These are phyloP conservation scores for Urochloa ruziziensis DNA, from an alignment of 176 grass and related monocot species.

Conservation along the genomic window DNA sequence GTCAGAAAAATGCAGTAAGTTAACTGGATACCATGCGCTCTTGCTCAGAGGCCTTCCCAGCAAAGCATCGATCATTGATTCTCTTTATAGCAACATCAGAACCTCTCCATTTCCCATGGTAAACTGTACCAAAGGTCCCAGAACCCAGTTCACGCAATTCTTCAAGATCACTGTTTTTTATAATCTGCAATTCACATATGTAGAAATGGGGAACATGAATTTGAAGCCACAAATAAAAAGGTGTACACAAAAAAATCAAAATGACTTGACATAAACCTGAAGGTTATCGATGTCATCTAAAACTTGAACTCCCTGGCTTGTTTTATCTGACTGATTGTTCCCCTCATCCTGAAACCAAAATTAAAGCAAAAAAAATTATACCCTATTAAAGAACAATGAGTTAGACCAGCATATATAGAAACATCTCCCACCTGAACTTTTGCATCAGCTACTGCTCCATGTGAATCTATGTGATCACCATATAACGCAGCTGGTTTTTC, in stretches of 20 bases:
- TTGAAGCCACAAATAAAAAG: not conserved
- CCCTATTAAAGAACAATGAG: not conserved
- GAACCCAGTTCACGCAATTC: conserved; percentile 90
- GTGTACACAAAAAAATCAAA: not conserved
- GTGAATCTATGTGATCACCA: conserved; percentile 33
- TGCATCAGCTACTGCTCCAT: conserved; percentile 43
- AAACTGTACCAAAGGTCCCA: conserved; percentile 95
- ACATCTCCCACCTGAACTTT: conserved; percentile 61
- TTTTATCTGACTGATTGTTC: conserved; percentile 56
- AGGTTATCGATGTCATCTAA: conserved; percentile 62
- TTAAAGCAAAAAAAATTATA: conserved; percentile 4
- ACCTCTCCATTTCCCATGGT: conserved; percentile 99
- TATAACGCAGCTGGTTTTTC: conserved; percentile 37
- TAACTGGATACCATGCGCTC: conserved; percentile 67
- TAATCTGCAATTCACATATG: conserved; percentile 57
- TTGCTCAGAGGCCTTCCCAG: conserved; percentile 82
- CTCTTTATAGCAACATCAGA: conserved; percentile 96
- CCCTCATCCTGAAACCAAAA: conserved; percentile 48
- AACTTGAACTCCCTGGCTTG: conserved; percentile 48
- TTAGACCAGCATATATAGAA: conserved; percentile 11
- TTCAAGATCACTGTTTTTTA: conserved; percentile 96
- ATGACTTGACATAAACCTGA: conserved; percentile 44
- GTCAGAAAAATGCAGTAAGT: not conserved
- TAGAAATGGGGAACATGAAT: not conserved
- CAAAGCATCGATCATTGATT: conserved; percentile 94